These are phyloP conservation scores for Populus alba DNA, from an alignment of 345 rosid genomes.

Conservation along the genomic window DNA sequence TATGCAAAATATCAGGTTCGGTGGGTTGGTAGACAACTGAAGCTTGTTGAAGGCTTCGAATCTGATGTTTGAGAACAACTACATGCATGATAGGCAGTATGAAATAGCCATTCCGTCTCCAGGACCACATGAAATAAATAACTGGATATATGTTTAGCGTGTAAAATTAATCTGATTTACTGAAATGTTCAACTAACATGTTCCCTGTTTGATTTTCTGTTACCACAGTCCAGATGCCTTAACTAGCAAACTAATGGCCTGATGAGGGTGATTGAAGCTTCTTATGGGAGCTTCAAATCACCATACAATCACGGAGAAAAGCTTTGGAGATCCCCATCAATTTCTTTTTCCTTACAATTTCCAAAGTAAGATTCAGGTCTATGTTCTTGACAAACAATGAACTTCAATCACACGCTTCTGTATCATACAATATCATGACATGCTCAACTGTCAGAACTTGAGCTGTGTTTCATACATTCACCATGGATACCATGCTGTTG, in stretches of 20 bases:
- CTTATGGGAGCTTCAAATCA: not conserved
- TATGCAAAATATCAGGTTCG: slow-evolving; percentile 70
- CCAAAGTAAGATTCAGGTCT: not conserved
- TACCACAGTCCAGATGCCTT: not conserved
- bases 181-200: not conserved
- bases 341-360: not conserved
- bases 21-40: slow-evolving; percentile 62
- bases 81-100: not conserved
- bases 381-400: not conserved
- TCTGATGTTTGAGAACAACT: not conserved
- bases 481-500: not conserved
- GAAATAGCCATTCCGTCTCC: not conserved
- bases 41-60: not conserved
- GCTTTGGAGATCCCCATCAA: not conserved
- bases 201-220: not conserved
- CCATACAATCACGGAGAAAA: not conserved
- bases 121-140: not conserved
- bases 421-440: not conserved
- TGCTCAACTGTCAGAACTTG: too few relatives aligned
- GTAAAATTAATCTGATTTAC: not conserved
- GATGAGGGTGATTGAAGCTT: not conserved
- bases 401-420: not conserved
- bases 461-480: not conserved
- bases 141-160: not conserved
- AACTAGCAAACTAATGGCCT: not conserved